Conservation (phyloP, 305 asterid species). For the Plantago rigida region DNA sequence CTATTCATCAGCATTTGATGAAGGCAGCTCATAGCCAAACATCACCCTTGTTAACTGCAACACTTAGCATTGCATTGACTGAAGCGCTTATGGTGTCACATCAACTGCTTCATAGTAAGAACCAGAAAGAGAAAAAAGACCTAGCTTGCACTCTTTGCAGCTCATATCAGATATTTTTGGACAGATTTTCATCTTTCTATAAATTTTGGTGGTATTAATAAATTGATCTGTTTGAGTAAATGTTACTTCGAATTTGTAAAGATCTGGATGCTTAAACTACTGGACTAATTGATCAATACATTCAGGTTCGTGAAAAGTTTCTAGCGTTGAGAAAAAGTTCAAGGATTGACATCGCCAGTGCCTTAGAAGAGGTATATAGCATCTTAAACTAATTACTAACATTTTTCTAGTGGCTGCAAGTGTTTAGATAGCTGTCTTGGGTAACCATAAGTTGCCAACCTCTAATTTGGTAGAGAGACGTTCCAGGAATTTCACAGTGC, state of each 20-base stretch:
- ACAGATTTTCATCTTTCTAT: neutral
- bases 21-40: too few species aligned
- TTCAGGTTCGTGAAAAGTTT: slow-evolving; percentile 88
- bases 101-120: too few species aligned
- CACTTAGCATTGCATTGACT: too few species aligned
- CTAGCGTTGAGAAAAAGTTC: slow-evolving; percentile 79
- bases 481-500: slow-evolving; percentile 97
- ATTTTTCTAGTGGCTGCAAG: slow-evolving; percentile 26
- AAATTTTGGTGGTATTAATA: neutral
- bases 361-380: slow-evolving; percentile 76
- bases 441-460: slow-evolving; percentile 54
- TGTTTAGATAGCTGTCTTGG: slow-evolving; percentile 51
- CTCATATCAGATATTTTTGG: neutral
- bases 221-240: neutral
- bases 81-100: too few species aligned
- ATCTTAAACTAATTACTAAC: slow-evolving; percentile 23
- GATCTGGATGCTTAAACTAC: slow-evolving; percentile 10
- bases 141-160: neutral
- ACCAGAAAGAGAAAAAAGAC: too few species aligned
- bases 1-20: too few species aligned
- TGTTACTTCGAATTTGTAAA: slow-evolving; percentile 9
- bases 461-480: slow-evolving; percentile 89
- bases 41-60: too few species aligned
- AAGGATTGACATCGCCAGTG: slow-evolving; percentile 64
- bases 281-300: slow-evolving; percentile 17